These are phyloP conservation scores for Aegilops longissima DNA, from an alignment of 176 grass and related monocot genomes.

Conservation along the genomic window DNA sequence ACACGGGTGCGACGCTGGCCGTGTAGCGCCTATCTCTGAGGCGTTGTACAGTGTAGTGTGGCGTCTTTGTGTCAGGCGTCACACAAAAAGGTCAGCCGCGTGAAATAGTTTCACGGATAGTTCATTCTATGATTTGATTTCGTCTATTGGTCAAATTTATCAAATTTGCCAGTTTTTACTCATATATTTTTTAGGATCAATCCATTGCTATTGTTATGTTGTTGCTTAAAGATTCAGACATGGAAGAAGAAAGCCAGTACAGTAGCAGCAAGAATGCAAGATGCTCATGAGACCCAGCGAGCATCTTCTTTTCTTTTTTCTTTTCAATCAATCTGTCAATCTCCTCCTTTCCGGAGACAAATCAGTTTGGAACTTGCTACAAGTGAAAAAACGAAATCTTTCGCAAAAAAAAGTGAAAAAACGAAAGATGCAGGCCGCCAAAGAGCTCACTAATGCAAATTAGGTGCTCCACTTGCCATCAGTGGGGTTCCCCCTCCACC, in stretches of 20 bases:
- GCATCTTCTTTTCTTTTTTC: background rate
- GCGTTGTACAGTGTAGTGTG: too few species aligned
- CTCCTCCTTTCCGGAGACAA: background rate
- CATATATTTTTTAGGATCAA: too few species aligned
- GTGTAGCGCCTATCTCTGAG: too few species aligned
- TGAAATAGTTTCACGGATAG: too few species aligned
- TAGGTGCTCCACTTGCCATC: conserved; percentile 35
- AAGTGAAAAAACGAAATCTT: conserved; percentile 12
- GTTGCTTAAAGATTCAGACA: conserved; percentile 28
- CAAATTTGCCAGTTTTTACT: too few species aligned
- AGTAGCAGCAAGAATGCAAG: background rate
- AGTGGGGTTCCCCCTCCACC: conserved; percentile 26
- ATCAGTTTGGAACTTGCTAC: background rate
- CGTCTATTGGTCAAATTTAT: too few species aligned
- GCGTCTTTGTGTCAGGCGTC: too few species aligned
- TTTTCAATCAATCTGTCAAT: background rate
- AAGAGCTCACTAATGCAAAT: background rate
- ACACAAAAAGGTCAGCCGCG: too few species aligned
- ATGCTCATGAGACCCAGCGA: conserved; percentile 10
- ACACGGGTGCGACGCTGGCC: too few species aligned
- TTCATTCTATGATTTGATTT: too few species aligned
- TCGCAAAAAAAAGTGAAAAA: conserved; percentile 3
- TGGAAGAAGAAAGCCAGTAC: background rate
- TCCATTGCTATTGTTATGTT: background rate
- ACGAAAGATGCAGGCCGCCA: background rate